A percentile compares a stretch with the other conserved stretches of the same genome.
These are phyloP conservation scores for Ceratocystis smalleyi DNA, from an alignment of 2,329 filamentous ascomycete species.

Conservation along the genomic window DNA sequence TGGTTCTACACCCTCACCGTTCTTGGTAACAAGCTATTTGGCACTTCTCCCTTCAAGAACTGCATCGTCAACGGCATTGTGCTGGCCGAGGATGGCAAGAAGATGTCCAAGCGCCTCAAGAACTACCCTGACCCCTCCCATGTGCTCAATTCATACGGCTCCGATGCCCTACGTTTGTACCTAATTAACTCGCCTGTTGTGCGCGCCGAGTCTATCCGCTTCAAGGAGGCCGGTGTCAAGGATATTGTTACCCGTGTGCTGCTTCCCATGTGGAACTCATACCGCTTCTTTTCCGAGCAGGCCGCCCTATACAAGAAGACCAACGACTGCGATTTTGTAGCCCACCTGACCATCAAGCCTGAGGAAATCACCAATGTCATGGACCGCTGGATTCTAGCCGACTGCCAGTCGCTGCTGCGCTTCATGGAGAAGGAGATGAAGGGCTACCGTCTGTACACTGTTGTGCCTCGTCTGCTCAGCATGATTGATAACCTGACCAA, in stretches of 20 bases:
- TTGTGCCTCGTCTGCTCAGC: conserved; percentile 59
- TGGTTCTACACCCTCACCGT: conserved; percentile 23
- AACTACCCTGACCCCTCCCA: conserved; percentile 21
- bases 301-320: conserved; percentile 19
- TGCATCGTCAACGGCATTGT: conserved; percentile 22
- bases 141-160: conserved; percentile 20
- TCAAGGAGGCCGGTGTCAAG: conserved; percentile 21
- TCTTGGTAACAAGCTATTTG: conserved; percentile 21
- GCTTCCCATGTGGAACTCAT: conserved; percentile 22
- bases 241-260: conserved; percentile 21
- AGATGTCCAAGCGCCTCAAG: conserved; percentile 23
- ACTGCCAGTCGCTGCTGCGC: conserved; percentile 75
- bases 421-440: conserved; percentile 91
- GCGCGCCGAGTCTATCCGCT: conserved; percentile 20
- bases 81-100: conserved; percentile 22
- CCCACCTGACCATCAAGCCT: conserved; percentile 16
- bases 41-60: conserved; percentile 21
- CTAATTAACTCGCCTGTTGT: conserved; percentile 22
- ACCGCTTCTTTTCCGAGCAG: conserved; percentile 22
- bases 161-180: conserved; percentile 21
- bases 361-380: conserved; percentile 42
- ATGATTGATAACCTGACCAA: conserved; percentile 80
- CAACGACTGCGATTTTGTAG: conserved; percentile 18
- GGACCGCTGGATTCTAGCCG: conserved; percentile 89
- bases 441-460: conserved; percentile 62